Percentiles rank a stretch among this genome's conserved stretches.
These are phyloP conservation scores for Fraxinus nigra DNA, from an alignment of 305 asterid genomes.

Conservation along the genomic window DNA sequence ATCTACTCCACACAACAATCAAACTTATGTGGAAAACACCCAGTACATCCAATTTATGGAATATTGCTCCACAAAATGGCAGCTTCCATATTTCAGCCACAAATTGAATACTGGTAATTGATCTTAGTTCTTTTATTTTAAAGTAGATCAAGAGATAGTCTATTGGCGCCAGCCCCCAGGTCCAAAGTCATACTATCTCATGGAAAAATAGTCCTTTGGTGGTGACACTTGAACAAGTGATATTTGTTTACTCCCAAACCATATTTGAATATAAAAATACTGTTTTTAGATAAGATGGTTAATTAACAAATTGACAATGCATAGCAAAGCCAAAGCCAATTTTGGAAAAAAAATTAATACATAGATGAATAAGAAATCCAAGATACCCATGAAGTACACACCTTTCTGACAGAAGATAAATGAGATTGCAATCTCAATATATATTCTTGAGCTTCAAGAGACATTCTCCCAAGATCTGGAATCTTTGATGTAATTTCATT, in stretches of 20 bases:
- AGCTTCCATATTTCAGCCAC: neutral
- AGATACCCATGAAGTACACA: conserved; percentile 16
- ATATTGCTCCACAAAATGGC: neutral
- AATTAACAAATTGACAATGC: neutral
- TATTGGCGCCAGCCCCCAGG: neutral
- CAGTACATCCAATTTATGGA: neutral
- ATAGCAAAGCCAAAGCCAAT: neutral
- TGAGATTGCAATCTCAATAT: conserved; percentile 58
- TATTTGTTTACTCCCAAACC: neutral
- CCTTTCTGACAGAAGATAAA: conserved; percentile 71
- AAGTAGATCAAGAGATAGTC: neutral
- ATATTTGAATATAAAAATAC: neutral
- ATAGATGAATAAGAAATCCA: neutral
- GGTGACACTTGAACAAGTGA: neutral
- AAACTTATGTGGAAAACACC: neutral
- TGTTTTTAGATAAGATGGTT: neutral
- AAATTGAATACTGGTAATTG: neutral
- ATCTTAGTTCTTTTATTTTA: neutral
- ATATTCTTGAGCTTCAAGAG: conserved; percentile 72
- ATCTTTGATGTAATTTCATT: conserved; percentile 38
- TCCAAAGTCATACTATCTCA: neutral
- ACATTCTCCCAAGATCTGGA: conserved; percentile 68
- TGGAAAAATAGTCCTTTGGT: neutral
- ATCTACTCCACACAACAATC: neutral
- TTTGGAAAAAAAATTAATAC: neutral